These are phyloP conservation scores for Glycine latifolia DNA, from an alignment of 306 rosid genomes.

Conservation along the genomic window DNA sequence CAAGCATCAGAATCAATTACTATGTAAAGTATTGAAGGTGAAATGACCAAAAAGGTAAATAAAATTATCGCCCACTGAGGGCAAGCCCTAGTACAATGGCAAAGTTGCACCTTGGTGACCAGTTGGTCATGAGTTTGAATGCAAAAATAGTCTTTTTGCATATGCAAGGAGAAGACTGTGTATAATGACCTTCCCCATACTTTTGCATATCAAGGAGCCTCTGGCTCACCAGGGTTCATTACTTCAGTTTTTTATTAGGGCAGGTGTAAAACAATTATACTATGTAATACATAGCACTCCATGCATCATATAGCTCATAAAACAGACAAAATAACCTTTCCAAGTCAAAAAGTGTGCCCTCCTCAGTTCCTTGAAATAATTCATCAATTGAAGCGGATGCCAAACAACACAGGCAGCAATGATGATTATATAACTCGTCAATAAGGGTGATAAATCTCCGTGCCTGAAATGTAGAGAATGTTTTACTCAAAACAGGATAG, in stretches of 20 bases:
- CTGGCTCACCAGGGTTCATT: not conserved
- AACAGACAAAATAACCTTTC: constrained; percentile 71
- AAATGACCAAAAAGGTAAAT: constrained; percentile 22
- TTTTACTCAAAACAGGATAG: constrained; percentile 33
- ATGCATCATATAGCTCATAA: constrained; percentile 35
- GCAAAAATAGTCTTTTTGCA: not conserved
- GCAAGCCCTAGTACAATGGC: not conserved
- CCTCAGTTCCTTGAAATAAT: constrained; percentile 94
- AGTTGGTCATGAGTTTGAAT: not conserved
- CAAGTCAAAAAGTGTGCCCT: constrained; percentile 91
- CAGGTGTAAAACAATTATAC: constrained; percentile 27
- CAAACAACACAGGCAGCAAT: constrained; percentile 76
- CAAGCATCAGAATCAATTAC: constrained; percentile 32
- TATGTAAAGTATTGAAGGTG: constrained; percentile 27
- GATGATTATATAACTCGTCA: constrained; percentile 95
- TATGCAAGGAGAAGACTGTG: not conserved
- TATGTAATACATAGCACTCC: constrained; percentile 16
- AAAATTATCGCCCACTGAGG: constrained; percentile 1
- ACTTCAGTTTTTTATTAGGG: not conserved
- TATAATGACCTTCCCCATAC: not conserved
- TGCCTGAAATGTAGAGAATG: constrained; percentile 63
- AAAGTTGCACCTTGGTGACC: not conserved
- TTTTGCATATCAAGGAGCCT: not conserved
- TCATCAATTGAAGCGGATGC: constrained; percentile 91
- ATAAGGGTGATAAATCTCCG: constrained; percentile 90